Percentiles rank a stretch among this genome's conserved stretches.
phyloP scores from a whole-genome alignment of 2,329 filamentous ascomycete genomes.

The Aureobasidium sp. region DNA sequence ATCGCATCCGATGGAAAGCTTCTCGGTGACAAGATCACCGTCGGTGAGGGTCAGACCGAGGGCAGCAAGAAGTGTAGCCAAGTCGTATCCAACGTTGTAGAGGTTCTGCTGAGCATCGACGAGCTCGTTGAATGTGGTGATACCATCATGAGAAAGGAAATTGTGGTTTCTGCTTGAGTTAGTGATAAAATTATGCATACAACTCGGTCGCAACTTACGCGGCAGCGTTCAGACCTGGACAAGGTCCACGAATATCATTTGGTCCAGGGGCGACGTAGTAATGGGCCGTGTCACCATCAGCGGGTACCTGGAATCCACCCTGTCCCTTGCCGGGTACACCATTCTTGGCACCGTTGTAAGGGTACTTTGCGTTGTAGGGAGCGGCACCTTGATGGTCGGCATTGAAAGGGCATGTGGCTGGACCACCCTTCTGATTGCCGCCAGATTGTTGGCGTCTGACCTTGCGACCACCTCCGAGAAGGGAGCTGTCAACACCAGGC shows the following conservation, averaged over 20 bases:
- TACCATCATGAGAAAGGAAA: slow-evolving; percentile 48
- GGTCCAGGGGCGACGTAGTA: slow-evolving; percentile 40
- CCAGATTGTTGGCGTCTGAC: slow-evolving; percentile 37
- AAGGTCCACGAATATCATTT: slow-evolving; percentile 47
- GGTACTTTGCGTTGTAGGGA: slow-evolving; percentile 35
- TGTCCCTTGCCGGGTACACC: slow-evolving; percentile 44
- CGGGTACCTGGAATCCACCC: slow-evolving; percentile 52
- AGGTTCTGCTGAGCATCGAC: slow-evolving; percentile 52
- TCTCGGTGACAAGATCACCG: slow-evolving; percentile 46
- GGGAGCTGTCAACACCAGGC: slow-evolving; percentile 41
- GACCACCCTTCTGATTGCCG: slow-evolving; percentile 29
- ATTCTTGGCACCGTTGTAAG: slow-evolving; percentile 50
- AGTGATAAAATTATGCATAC: neutral
- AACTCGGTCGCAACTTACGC: slow-evolving; percentile 34
- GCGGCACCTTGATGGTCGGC: slow-evolving; percentile 41
- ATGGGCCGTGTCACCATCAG: slow-evolving; percentile 43
- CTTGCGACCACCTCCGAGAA: slow-evolving; percentile 28
- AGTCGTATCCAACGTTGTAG: slow-evolving; percentile 50
- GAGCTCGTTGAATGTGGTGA: slow-evolving; percentile 48
- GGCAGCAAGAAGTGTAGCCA: slow-evolving; percentile 44
- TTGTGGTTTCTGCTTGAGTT: neutral
- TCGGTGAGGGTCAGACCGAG: slow-evolving; percentile 44
- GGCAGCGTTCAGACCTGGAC: slow-evolving; percentile 47
- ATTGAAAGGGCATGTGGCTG: slow-evolving; percentile 43
- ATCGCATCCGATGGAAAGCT: slow-evolving; percentile 52